These are phyloP conservation scores for Boehmeria nivea DNA, from an alignment of 306 rosid species.

Conservation along the genomic window DNA sequence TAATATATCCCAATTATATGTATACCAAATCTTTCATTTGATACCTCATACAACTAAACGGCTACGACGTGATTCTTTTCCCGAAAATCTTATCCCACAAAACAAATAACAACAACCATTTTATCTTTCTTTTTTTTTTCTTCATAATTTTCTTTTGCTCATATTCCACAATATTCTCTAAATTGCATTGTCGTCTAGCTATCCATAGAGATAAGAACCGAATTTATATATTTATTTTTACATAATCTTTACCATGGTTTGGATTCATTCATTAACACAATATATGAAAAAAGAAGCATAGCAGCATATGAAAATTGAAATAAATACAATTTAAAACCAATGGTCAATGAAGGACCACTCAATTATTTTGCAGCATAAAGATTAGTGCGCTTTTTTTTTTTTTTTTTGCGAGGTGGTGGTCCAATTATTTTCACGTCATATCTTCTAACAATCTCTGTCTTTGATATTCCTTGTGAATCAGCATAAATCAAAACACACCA, in stretches of 20 bases:
- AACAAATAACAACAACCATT: background rate
- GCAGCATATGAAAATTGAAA: conserved; percentile 19
- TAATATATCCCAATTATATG: background rate
- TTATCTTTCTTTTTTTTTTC: background rate
- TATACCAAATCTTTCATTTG: background rate
- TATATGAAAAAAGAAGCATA: background rate
- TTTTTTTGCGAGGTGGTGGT: conserved; percentile 47
- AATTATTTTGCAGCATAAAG: conserved; percentile 55
- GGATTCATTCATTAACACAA: conserved; percentile 3
- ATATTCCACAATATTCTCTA: background rate
- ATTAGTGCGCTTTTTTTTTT: conserved; percentile 27
- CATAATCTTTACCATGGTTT: conserved; percentile 2
- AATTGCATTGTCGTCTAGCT: conserved; percentile 9
- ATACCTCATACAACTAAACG: background rate
- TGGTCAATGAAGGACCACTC: conserved; percentile 59
- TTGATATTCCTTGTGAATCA: conserved; percentile 28
- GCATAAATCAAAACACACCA: background rate
- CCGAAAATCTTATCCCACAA: conserved; percentile 6
- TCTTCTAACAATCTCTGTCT: conserved; percentile 31
- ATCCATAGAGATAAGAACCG: conserved; percentile 17
- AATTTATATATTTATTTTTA: conserved; percentile 3
- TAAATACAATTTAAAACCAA: conserved; percentile 11
- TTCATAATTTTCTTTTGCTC: background rate
- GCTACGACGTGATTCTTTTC: background rate
- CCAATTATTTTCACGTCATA: conserved; percentile 36